A percentile compares a stretch with the other conserved stretches of the same genome.
These are phyloP conservation scores for Boechera divaricarpa DNA, from an alignment of 345 rosid genomes.

Conservation along the genomic window DNA sequence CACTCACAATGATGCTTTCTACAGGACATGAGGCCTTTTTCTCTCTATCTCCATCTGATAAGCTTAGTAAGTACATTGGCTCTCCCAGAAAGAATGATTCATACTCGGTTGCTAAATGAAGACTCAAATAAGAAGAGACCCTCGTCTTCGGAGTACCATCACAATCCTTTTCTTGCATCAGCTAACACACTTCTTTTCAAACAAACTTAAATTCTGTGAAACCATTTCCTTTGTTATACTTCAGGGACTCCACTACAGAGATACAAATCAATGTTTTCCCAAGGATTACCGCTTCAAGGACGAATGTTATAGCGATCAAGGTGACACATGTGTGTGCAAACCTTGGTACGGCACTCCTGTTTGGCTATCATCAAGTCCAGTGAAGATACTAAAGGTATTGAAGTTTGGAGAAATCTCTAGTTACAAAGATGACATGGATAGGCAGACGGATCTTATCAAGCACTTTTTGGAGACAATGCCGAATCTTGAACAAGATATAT, in stretches of 20 bases:
- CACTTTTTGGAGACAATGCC: conserved; percentile 33
- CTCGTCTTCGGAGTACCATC: conserved; percentile 30
- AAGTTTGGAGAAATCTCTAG: conserved; percentile 14
- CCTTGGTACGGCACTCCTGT: conserved; percentile 16
- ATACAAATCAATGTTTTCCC: conserved; percentile 9
- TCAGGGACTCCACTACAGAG: conserved; percentile 34
- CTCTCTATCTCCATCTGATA: too few species aligned
- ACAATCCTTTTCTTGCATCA: conserved; percentile 18
- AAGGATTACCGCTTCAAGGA: conserved; percentile 6
- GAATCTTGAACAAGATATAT: conserved; percentile 28
- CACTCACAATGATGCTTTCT: too few species aligned
- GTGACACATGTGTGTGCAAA: conserved; percentile 17
- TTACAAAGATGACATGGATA: conserved; percentile 14
- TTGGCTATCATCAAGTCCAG: conserved; percentile 30
- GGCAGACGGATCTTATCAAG: conserved; percentile 13
- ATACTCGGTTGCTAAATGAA: too few species aligned
- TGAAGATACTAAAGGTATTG: conserved; percentile 32
- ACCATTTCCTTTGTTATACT: conserved; percentile 4
- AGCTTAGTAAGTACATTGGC: too few species aligned
- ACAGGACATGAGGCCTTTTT: too few species aligned
- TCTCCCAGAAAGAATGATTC: too few species aligned
- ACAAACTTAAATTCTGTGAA: not conserved
- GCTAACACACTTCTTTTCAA: conserved; percentile 2
- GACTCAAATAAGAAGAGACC: too few species aligned
- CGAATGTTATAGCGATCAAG: not conserved